phyloP scores from a whole-genome alignment of 305 asterid species.

The Fraxinus nigra region DNA sequence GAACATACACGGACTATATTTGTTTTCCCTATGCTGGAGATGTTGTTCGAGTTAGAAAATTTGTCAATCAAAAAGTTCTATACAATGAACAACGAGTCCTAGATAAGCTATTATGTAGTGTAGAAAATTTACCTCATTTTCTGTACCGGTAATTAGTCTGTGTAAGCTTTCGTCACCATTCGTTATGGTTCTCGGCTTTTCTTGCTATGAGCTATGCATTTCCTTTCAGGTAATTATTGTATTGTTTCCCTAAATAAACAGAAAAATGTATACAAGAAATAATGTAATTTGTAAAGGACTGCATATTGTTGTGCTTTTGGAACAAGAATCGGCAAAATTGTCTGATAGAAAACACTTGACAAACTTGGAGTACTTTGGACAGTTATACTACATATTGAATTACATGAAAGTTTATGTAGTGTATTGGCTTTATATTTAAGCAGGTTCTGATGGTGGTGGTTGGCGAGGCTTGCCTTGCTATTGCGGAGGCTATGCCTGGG shows the following conservation, averaged over 20 bases:
- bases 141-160: constrained; percentile 20
- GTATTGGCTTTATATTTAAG: not conserved
- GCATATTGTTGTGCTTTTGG: not conserved
- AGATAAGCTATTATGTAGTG: constrained; percentile 2
- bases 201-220: constrained; percentile 10
- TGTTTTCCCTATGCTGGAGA: not conserved
- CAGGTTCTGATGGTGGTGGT: not conserved
- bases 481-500: not conserved
- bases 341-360: not conserved
- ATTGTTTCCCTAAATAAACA: constrained; percentile 21
- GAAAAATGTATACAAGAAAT: not conserved
- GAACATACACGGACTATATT: not conserved
- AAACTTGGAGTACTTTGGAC: not conserved
- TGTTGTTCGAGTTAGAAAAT: not conserved
- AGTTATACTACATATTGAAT: not conserved
- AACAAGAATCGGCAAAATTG: not conserved
- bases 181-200: constrained; percentile 3
- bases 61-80: not conserved
- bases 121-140: constrained; percentile 15
- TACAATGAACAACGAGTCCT: not conserved
- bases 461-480: not conserved
- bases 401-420: not conserved
- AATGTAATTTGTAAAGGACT: constrained; percentile 21
- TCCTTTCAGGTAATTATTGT: constrained; percentile 18
- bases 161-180: constrained; percentile 14